phyloP scores from a whole-genome alignment of 2,329 filamentous ascomycete genomes.

The Paracoccidioides brasiliensis region DNA sequence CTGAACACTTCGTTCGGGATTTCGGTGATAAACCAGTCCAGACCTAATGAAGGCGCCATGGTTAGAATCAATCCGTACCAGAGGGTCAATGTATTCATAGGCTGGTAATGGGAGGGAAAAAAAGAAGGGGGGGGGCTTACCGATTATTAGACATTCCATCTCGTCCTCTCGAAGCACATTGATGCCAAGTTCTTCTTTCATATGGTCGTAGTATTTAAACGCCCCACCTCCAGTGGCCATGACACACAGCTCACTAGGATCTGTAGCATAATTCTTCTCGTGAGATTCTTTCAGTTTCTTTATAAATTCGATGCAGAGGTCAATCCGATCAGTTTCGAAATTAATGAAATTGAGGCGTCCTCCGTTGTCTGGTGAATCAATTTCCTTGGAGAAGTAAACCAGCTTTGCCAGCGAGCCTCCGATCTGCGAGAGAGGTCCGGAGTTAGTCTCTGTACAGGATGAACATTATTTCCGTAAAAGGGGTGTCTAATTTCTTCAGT shows the following conservation, averaged over 20 bases:
- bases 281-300: constrained; percentile 73
- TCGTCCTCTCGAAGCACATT: constrained; percentile 89
- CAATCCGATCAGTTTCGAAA: constrained; percentile 91
- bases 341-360: constrained; percentile 89
- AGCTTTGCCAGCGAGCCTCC: constrained; percentile 91
- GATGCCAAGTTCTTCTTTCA: constrained; percentile 68
- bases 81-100: not conserved
- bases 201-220: constrained; percentile 91
- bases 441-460: constrained; percentile 3
- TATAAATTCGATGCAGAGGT: constrained; percentile 88
- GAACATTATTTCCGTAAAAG: not conserved
- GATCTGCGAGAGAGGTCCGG: constrained; percentile 46
- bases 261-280: constrained; percentile 56
- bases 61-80: constrained; percentile 1
- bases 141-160: constrained; percentile 96
- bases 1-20: constrained; percentile 96
- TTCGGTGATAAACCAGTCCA: constrained; percentile 98
- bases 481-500: not conserved
- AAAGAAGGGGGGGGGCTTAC: constrained; percentile 34
- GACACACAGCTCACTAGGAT: constrained; percentile 60
- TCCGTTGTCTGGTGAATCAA: constrained; percentile 63
- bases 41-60: constrained; percentile 39
- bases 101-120: not conserved
- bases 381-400: constrained; percentile 90
- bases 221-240: constrained; percentile 95